Conservation (phyloP, 2,329 filamentous ascomycete species). For the Rhytidhysteron rufulum region DNA sequence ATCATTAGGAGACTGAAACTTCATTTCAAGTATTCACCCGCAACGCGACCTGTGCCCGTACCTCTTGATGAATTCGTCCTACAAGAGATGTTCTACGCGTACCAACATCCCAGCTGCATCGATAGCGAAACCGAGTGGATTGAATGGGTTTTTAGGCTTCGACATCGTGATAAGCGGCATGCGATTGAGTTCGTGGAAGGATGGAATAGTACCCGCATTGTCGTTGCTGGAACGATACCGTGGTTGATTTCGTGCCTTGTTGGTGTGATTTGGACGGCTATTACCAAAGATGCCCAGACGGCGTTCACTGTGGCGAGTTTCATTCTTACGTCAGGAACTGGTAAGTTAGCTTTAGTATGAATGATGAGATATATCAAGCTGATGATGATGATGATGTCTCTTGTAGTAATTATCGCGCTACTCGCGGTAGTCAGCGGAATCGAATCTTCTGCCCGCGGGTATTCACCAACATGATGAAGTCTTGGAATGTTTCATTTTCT, state of each 20-base stretch:
- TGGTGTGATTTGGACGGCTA: conserved; percentile 6
- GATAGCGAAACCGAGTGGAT: conserved; percentile 8
- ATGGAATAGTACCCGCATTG: conserved; percentile 10
- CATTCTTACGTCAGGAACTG: conserved; percentile 6
- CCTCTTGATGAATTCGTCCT: conserved; percentile 12
- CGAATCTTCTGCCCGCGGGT: too few relatives aligned
- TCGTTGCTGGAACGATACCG: conserved; percentile 4
- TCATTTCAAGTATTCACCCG: conserved; percentile 4
- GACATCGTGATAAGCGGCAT: conserved; percentile 9
- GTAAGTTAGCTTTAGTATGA: conserved; percentile 1
- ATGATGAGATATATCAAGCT: not conserved
- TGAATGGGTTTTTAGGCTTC: conserved; percentile 12
- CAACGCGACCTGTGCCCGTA: conserved; percentile 5
- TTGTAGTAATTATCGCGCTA: conserved; percentile 6
- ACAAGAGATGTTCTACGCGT: conserved; percentile 13
- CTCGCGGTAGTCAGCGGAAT: conserved; percentile 7
- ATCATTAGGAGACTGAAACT: not conserved
- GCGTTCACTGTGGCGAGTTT: conserved; percentile 11
- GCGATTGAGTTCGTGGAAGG: conserved; percentile 15
- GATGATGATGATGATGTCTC: not conserved
- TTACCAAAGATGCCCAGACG: conserved; percentile 6
- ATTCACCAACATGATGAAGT: too few relatives aligned
- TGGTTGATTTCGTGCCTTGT: conserved; percentile 6
- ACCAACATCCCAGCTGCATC: conserved; percentile 8
- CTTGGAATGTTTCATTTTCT: too few relatives aligned